A percentile compares a stretch with the other conserved stretches of the same genome.
These are phyloP conservation scores for Cyphellophora attinorum DNA, from an alignment of 2,329 filamentous ascomycete genomes.

Conservation along the genomic window DNA sequence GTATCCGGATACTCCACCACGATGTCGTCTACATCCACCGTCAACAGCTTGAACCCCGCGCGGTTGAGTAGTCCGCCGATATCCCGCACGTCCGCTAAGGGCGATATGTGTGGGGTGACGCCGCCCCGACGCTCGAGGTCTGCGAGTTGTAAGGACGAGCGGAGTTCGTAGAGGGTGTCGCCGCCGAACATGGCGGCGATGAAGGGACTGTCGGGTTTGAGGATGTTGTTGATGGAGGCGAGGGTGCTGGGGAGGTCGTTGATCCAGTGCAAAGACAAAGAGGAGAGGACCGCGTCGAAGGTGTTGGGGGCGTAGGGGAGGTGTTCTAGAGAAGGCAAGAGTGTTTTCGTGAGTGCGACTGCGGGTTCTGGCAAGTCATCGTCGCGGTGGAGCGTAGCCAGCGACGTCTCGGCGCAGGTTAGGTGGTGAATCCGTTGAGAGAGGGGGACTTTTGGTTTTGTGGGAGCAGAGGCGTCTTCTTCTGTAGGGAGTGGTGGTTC, in stretches of 20 bases:
- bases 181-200: conserved; percentile 95
- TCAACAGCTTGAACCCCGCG: conserved; percentile 89
- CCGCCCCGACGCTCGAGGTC: conserved; percentile 87
- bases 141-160: conserved; percentile 84
- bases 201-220: conserved; percentile 87
- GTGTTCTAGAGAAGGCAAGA: conserved; percentile 57
- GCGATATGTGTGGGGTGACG: conserved; percentile 81
- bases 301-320: conserved; percentile 66
- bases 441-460: conserved; percentile 41
- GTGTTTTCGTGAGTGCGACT: conserved; percentile 65
- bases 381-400: conserved; percentile 70
- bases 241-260: conserved; percentile 87
- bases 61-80: conserved; percentile 77
- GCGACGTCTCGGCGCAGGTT: conserved; percentile 73
- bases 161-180: conserved; percentile 85
- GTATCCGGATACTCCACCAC: conserved; percentile 87
- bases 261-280: conserved; percentile 88
- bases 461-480: conserved; percentile 27
- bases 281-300: conserved; percentile 87
- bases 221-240: conserved; percentile 70
- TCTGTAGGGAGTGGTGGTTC: conserved; percentile 50
- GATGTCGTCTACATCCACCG: conserved; percentile 95
- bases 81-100: conserved; percentile 83
- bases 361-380: conserved; percentile 42
- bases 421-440: conserved; percentile 63